Conservation (phyloP, 2,329 filamentous ascomycete species). For the Chrysoporthe deuterocubensis region DNA sequence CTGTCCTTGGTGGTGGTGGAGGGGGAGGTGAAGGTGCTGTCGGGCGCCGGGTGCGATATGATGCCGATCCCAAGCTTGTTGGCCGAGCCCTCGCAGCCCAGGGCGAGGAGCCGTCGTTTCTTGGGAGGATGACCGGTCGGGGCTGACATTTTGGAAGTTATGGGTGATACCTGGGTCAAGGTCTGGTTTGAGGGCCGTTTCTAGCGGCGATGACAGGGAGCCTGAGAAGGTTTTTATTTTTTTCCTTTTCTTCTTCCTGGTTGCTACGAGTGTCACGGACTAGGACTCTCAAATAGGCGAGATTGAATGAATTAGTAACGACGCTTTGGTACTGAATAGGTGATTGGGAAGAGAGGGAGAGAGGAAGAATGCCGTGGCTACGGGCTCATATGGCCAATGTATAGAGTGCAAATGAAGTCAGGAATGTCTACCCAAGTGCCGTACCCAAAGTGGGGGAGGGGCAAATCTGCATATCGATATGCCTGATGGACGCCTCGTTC, state of each 20-base stretch:
- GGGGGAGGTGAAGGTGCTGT: constrained; percentile 30
- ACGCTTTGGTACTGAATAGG: not conserved
- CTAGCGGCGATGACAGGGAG: not conserved
- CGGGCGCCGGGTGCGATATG: constrained; percentile 69
- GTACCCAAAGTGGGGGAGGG: constrained; percentile 13
- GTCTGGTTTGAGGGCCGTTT: not conserved
- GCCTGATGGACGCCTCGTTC: not conserved
- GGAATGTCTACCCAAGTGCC: not conserved
- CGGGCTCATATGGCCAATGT: not conserved
- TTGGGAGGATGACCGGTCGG: constrained; percentile 19
- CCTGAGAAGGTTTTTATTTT: not conserved
- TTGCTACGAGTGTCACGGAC: not conserved
- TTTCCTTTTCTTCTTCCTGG: not conserved
- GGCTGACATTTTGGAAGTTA: constrained; percentile 19
- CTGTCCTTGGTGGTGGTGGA: not conserved
- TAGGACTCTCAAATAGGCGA: not conserved
- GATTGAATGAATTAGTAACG: too few relatives aligned
- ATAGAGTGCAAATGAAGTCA: constrained; percentile 4
- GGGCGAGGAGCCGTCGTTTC: constrained; percentile 53
- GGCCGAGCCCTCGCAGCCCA: constrained; percentile 84
- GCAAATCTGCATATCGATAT: constrained; percentile 5
- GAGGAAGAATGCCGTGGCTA: not conserved
- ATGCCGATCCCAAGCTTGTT: constrained; percentile 97
- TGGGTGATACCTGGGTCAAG: not conserved
- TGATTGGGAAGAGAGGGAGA: not conserved